phyloP scores from a whole-genome alignment of 2,329 filamentous ascomycete species.

The Blumeria graminis region DNA sequence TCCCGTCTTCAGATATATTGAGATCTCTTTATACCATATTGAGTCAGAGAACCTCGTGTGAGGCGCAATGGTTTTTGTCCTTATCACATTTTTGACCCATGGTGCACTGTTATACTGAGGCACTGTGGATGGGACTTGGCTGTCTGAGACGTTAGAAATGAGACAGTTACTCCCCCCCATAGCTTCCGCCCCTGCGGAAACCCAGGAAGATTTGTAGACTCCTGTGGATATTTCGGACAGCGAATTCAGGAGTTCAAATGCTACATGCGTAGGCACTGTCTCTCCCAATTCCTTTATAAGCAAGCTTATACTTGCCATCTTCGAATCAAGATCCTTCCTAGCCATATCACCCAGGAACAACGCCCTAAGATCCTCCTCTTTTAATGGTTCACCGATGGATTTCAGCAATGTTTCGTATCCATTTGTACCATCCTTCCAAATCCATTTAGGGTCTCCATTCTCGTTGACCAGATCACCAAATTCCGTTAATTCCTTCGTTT shows the following conservation, averaged over 20 bases:
- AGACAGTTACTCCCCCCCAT: background rate
- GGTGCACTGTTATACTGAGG: background rate
- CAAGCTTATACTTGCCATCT: background rate
- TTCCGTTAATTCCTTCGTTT: background rate
- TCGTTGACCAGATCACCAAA: background rate
- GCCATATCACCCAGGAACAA: background rate
- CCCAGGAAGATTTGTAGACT: background rate
- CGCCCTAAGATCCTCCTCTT: background rate
- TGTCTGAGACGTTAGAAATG: background rate
- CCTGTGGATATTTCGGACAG: background rate
- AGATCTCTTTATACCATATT: background rate
- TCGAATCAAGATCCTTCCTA: background rate
- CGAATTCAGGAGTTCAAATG: background rate
- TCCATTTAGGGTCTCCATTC: background rate
- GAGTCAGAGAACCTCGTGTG: background rate
- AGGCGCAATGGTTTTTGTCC: background rate
- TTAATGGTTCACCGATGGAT: background rate
- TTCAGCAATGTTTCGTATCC: background rate
- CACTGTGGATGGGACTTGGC: background rate
- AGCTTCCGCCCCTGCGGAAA: background rate
- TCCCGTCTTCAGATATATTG: background rate
- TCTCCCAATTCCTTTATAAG: background rate
- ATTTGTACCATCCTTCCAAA: background rate
- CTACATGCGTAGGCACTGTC: background rate
- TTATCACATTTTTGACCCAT: background rate